Percentiles rank a stretch among this genome's conserved stretches.
phyloP scores from a whole-genome alignment of 352 stramenopile genomes.

The Phytopythium delawarense region DNA sequence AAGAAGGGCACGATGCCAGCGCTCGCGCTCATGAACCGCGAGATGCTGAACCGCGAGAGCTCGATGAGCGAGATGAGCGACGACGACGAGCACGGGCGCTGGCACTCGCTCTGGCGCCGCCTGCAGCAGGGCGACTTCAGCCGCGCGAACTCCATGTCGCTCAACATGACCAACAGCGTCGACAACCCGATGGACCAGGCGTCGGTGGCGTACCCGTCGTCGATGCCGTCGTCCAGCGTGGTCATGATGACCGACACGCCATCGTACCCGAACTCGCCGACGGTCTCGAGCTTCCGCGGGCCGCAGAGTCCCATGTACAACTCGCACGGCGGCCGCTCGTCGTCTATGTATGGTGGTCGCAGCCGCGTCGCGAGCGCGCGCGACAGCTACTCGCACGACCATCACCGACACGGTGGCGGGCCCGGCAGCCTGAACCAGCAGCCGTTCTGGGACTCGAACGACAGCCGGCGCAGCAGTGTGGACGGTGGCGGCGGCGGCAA shows the following conservation, averaged over 20 bases:
- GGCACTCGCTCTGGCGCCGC: constrained; percentile 64
- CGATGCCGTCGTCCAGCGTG: constrained; percentile 30
- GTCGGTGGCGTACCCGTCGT: constrained; percentile 12
- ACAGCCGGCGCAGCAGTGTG: constrained; percentile 25
- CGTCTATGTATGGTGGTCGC: constrained; percentile 9
- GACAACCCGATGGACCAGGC: constrained; percentile 30
- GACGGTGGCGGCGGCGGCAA: constrained; percentile 39
- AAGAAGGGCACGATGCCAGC: constrained; percentile 49
- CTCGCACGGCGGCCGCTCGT: constrained; percentile 10
- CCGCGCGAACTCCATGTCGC: constrained; percentile 64
- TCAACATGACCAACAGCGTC: constrained; percentile 19
- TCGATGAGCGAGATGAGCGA: constrained; percentile 58
- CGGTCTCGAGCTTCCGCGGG: constrained; percentile 48
- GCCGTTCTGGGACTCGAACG: constrained; percentile 29
- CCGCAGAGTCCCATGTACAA: constrained; percentile 39
- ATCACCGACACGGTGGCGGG: background rate
- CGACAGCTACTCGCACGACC: constrained; percentile 14
- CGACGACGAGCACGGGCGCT: constrained; percentile 63
- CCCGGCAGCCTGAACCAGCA: constrained; percentile 5
- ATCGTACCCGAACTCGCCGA: constrained; percentile 65
- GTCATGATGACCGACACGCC: constrained; percentile 34
- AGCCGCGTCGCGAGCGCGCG: constrained; percentile 23
- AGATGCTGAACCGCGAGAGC: constrained; percentile 33
- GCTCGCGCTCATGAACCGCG: constrained; percentile 17
- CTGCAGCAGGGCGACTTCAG: constrained; percentile 63